These are phyloP conservation scores for Gaeumannomyces tritici DNA, from an alignment of 2,329 filamentous ascomycete genomes.

Conservation along the genomic window DNA sequence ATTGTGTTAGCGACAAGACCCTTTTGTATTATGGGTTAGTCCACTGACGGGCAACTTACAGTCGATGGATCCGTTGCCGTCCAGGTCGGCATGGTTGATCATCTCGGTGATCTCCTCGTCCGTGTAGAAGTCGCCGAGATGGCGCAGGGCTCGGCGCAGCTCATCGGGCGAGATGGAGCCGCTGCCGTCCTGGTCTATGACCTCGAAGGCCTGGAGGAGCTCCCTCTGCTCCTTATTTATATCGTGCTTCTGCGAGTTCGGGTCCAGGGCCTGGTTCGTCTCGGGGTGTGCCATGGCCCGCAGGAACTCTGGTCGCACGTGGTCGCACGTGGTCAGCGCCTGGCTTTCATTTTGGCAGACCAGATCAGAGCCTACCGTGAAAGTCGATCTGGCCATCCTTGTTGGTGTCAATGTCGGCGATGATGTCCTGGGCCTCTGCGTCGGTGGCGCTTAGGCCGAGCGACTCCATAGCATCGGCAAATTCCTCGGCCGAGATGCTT, in stretches of 20 bases:
- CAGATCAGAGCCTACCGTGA: slow-evolving; percentile 31
- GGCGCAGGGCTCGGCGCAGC: slow-evolving; percentile 53
- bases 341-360: neutral
- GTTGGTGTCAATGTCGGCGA: slow-evolving; percentile 57
- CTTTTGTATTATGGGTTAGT: too few species aligned
- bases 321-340: neutral
- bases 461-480: slow-evolving; percentile 54
- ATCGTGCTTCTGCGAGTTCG: neutral
- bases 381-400: slow-evolving; percentile 58
- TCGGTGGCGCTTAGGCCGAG: slow-evolving; percentile 54
- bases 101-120: slow-evolving; percentile 57
- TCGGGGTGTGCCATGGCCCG: slow-evolving; percentile 56
- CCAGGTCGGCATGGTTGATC: slow-evolving; percentile 55
- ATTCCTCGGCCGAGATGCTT: slow-evolving; percentile 54
- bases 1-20: neutral
- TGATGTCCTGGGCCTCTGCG: slow-evolving; percentile 55
- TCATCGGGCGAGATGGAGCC: slow-evolving; percentile 56
- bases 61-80: slow-evolving; percentile 55
- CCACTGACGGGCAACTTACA: slow-evolving; percentile 30
- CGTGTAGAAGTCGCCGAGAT: slow-evolving; percentile 54
- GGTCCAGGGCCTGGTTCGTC: slow-evolving; percentile 37
- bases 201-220: slow-evolving; percentile 55
- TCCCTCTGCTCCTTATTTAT: slow-evolving; percentile 34
- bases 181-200: slow-evolving; percentile 57
- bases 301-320: slow-evolving; percentile 42